phyloP scores from a whole-genome alignment of 495 filamentous ascomycete genomes.

The Neurospora sp. region DNA sequence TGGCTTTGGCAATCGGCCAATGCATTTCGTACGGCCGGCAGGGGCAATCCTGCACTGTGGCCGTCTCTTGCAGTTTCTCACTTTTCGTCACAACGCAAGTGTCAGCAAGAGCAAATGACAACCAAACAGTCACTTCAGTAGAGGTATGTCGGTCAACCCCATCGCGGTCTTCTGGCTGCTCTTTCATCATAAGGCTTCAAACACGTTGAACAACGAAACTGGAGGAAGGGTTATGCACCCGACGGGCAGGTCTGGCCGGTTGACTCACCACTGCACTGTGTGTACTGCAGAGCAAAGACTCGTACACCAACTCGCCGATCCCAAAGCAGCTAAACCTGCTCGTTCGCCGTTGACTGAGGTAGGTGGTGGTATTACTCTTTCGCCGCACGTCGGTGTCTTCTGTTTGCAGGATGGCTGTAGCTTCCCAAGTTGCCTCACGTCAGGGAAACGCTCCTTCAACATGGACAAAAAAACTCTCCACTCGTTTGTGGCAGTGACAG shows the following conservation, averaged over 20 bases:
- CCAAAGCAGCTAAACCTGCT: background rate
- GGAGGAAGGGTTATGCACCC: background rate
- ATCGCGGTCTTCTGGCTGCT: background rate
- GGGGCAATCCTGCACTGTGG: background rate
- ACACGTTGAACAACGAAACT: background rate
- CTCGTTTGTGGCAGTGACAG: background rate
- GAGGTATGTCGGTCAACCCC: background rate
- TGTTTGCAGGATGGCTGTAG: background rate
- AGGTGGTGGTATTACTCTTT: background rate
- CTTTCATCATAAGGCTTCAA: background rate
- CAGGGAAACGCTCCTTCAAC: background rate
- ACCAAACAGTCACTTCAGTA: background rate
- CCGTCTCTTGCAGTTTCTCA: background rate
- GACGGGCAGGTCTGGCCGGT: background rate
- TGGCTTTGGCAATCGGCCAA: background rate
- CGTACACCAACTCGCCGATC: background rate
- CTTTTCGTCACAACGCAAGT: background rate
- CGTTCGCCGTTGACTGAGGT: background rate
- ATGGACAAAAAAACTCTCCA: background rate
- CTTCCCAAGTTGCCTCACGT: background rate
- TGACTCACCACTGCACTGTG: background rate
- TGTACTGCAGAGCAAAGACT: background rate
- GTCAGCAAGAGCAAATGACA: background rate
- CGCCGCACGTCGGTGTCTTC: background rate
- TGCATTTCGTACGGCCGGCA: background rate